A percentile compares a stretch with the other conserved stretches of the same genome.
These are phyloP conservation scores for Aspergillus thermomutatus DNA, from an alignment of 2,329 filamentous ascomycete species.

Conservation along the genomic window DNA sequence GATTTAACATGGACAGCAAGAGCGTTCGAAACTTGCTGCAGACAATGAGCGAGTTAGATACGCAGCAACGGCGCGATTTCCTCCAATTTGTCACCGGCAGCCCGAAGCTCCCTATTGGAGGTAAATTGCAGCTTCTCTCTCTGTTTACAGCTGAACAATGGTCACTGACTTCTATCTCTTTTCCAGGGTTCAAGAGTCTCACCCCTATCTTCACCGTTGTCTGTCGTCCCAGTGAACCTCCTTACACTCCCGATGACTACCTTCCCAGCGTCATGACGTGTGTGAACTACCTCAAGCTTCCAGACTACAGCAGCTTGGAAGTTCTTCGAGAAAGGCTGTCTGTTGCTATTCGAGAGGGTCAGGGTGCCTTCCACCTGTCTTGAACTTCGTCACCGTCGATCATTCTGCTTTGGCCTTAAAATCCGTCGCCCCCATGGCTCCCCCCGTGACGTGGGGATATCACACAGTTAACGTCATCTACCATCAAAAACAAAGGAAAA, in stretches of 20 bases:
- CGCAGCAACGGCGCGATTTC: slow-evolving; percentile 80
- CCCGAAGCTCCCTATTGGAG: slow-evolving; percentile 95
- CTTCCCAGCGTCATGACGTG: slow-evolving; percentile 99
- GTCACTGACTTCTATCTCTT: slow-evolving; percentile 18
- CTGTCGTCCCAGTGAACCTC: slow-evolving; percentile 95
- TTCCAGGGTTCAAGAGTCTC: slow-evolving; percentile 84
- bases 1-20: slow-evolving; percentile 97
- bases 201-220: slow-evolving; percentile 99
- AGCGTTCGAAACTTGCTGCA: slow-evolving; percentile 91
- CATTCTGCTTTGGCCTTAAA: not conserved
- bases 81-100: slow-evolving; percentile 97
- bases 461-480: not conserved
- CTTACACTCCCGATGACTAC: slow-evolving; percentile 92
- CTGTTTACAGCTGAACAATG: slow-evolving; percentile 22
- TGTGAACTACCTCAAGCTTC: slow-evolving; percentile 97
- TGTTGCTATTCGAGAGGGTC: slow-evolving; percentile 88
- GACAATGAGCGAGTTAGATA: slow-evolving; percentile 82
- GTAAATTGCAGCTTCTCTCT: slow-evolving; percentile 46
- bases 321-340: slow-evolving; percentile 74
- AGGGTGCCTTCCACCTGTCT: slow-evolving; percentile 95
- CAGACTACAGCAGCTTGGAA: slow-evolving; percentile 80
- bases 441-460: not conserved
- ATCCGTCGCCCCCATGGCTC: not conserved
- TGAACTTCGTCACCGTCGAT: slow-evolving; percentile 34
- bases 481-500: not conserved